phyloP scores from a whole-genome alignment of 345 rosid species.

The Orychophragmus violaceus region DNA sequence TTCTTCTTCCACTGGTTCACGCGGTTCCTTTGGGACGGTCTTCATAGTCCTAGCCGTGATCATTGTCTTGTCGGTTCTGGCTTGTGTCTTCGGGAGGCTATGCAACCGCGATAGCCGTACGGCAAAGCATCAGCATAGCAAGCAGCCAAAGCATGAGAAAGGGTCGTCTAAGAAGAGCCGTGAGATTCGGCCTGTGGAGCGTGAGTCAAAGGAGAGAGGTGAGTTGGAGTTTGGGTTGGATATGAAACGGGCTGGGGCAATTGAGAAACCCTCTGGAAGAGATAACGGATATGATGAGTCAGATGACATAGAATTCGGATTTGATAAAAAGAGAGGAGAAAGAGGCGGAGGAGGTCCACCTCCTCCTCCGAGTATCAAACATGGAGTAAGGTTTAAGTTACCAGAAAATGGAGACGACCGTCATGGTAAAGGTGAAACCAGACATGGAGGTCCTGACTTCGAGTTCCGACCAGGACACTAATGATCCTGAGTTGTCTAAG shows the following conservation, averaged over 20 bases:
- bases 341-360: constrained; percentile 11
- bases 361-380: constrained; percentile 28
- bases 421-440: constrained; percentile 9
- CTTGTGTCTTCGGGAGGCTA: constrained; percentile 41
- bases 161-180: constrained; percentile 22
- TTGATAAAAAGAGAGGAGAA: constrained; percentile 30
- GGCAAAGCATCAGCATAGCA: constrained; percentile 17
- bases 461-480: constrained; percentile 31
- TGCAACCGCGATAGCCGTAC: constrained; percentile 29
- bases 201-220: constrained; percentile 34
- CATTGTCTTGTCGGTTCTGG: constrained; percentile 36
- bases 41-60: constrained; percentile 44
- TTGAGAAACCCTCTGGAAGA: constrained; percentile 5
- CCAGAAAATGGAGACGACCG: constrained; percentile 32
- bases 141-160: constrained; percentile 21
- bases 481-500: background rate
- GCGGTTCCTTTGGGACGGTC: constrained; percentile 65
- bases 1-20: constrained; percentile 37
- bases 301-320: constrained; percentile 29
- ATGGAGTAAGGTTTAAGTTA: constrained; percentile 30
- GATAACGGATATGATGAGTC: too few species aligned
- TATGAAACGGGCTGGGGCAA: constrained; percentile 18
- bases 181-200: constrained; percentile 30
- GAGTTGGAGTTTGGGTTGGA: constrained; percentile 30
- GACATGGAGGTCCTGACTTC: constrained; percentile 22